phyloP scores from a whole-genome alignment of 176 grass and related monocot genomes.

The Cocos nucifera region DNA sequence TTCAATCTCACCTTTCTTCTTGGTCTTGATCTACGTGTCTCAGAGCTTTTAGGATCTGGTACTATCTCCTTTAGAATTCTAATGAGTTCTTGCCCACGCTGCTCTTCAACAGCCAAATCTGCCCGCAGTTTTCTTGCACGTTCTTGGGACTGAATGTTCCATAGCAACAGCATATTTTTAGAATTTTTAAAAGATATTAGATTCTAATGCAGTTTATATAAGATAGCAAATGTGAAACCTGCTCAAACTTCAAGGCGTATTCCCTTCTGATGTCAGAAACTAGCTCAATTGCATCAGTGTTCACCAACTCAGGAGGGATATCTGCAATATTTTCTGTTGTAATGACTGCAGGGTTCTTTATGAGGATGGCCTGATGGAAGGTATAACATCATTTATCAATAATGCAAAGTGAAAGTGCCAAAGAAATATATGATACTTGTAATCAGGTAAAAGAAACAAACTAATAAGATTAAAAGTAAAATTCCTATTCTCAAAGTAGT shows the following conservation, averaged over 20 bases:
- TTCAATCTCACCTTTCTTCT: constrained; percentile 43
- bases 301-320: constrained; percentile 29
- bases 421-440: too few species aligned
- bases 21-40: constrained; percentile 28
- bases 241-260: constrained; percentile 59
- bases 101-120: constrained; percentile 89
- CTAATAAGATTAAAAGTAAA: too few species aligned
- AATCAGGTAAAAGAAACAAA: too few species aligned
- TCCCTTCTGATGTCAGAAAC: constrained; percentile 43
- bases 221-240: constrained; percentile 32
- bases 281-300: constrained; percentile 53
- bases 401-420: too few species aligned
- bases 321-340: constrained; percentile 16
- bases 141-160: constrained; percentile 61
- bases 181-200: too few species aligned
- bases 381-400: background rate
- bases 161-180: background rate
- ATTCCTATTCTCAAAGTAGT: too few species aligned
- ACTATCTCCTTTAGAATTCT: constrained; percentile 79
- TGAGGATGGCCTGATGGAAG: constrained; percentile 21
- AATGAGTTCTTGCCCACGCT: constrained; percentile 60
- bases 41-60: constrained; percentile 37
- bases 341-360: constrained; percentile 22
- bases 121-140: constrained; percentile 53
- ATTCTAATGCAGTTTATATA: background rate